Evolutionary conservation across 345 rosid genomes (phyloP), one percentile per base, ranked within the genome.

Genomic region (Linum tenue): DNA sequence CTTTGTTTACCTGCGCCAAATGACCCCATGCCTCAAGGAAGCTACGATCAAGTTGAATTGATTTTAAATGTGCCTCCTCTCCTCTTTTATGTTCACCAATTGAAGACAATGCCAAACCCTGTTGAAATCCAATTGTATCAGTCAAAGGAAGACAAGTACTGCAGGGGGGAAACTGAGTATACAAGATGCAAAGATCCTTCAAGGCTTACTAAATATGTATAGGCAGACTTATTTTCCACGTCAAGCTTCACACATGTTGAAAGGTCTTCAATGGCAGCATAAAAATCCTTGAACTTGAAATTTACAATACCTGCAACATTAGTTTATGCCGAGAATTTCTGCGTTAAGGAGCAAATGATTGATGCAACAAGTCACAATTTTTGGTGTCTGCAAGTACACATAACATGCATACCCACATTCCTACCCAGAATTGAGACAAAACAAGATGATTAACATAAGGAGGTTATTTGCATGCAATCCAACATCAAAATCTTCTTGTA

Each of bases 1-100:
- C 53, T 5, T 48, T 8, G 53, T 14, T 71, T 81, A 90, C 99
- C 95, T 88, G 96, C 56, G 83, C 77, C 60, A 90, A 86, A 86
- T 90, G 95, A 77, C 79, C 89, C 99, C 92, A 85, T 57, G 92
- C 97, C 77, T 90, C 99, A 65, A 86, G 77, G 77, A 86, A 94
- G 68, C 70, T 81, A 56, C 58, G 71, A 81, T 94, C 99, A 63
- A 94, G 80, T 74, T 90, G 85, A 75, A 90, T 86, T 57, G 97
- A 81, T 75, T 88, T 88, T 69, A 81, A 66, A 79, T 86, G 97
- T 17, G 97, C 86, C 68, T 85, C 97, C 85, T 90, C 95, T 31
- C 97, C 92, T 75, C 71, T 81, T 78, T 50, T 73, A 73, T 84
- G 80, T 74, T 90, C 97, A 67, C 97, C 99, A 64, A 81, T 76